Evolutionary conservation across 2,329 filamentous ascomycete genomes (phyloP), one percentile per base, ranked within the genome.

Genomic region (Diaporthe aspalathi): DNA sequence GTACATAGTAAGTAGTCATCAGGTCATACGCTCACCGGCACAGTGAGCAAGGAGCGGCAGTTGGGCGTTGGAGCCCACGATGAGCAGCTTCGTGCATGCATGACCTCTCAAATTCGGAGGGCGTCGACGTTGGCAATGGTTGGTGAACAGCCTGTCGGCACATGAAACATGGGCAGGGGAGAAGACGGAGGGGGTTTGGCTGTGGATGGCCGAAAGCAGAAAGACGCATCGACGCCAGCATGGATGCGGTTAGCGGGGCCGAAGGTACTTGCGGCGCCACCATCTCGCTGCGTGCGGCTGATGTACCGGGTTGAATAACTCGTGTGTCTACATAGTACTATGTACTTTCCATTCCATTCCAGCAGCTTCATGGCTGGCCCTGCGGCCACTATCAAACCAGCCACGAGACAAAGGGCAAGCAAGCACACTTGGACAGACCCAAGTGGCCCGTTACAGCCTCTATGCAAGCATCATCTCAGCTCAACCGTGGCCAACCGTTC

Each of bases 111-210:
- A 45, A 53, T 68, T 47, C 6, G 45, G 53, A n/a, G 20, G 35
- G 38, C 38, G 38, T 49, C n/a, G 32, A 40, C 4, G 45, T 22
- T 65, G 45, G 43, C 65, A 67, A 60, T 68, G 66, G 66, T 68
- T 68, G 66, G 66, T 24, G 53, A 22, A 22, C 32, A 68, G 14
- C 11, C 22, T 50, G 43, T 68, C 54, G 53, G 50, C 43, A 68
- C 53, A 57, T 68, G 66, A 68, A 68, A 68, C 66, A 68, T 47
- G 43, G 43, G 52, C 43, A 35, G 53, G 53, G 38, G 53, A 24
- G 32, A 32, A 47, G 35, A 38, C 35, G 35, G 11, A 7, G 20
- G 43, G 35, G 35, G 5, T 7, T 47, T 57, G 66, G 52, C 43
- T 32, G 65, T 49, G 27, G 45, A 38, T 38, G 45, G 45, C 60